Evolutionary conservation across 495 filamentous ascomycete genomes (phyloP).

Genomic region (Hypoxylon perforatum): DNA sequence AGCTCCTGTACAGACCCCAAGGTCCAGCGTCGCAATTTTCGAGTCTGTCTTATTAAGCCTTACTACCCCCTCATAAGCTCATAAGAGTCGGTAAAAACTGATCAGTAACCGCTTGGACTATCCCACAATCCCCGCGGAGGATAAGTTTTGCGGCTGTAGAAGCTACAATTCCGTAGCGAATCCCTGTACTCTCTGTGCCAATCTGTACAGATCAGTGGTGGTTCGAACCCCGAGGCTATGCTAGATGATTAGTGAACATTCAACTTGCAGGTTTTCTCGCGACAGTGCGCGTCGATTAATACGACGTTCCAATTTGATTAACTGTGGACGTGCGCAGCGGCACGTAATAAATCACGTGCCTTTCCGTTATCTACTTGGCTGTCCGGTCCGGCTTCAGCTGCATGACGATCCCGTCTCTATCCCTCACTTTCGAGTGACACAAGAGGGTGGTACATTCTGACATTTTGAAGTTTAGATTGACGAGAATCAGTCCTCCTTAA

Average conservation of each 20-base stretch:
- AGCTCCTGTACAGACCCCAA: conserved; percentile 15
- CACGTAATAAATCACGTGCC: neutral
- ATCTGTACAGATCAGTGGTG: conserved; percentile 7
- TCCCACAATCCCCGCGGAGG: neutral
- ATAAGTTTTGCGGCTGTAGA: too few relatives aligned
- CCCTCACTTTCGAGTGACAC: too few relatives aligned
- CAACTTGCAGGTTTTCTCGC: neutral
- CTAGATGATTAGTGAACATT: conserved; percentile 41
- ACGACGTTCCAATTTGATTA: conserved; percentile 12
- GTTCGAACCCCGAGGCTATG: conserved; percentile 1
- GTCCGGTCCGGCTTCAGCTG: too few relatives aligned
- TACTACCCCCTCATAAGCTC: conserved; percentile 1
- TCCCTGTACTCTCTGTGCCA: neutral
- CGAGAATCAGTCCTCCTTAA: too few relatives aligned
- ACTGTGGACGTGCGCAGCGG: neutral
- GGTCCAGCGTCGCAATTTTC: neutral
- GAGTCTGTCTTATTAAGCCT: neutral
- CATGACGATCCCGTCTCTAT: too few relatives aligned
- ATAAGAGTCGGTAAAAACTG: neutral
- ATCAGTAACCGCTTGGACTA: neutral
- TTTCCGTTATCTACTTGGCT: too few relatives aligned
- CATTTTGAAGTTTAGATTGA: too few relatives aligned
- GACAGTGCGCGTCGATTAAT: neutral
- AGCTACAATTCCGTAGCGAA: too few relatives aligned
- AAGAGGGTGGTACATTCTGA: too few relatives aligned